Evolutionary conservation across 768 basidiomycete species (phyloP).

Genomic region (Agaricus sinodeliciosus): DNA sequence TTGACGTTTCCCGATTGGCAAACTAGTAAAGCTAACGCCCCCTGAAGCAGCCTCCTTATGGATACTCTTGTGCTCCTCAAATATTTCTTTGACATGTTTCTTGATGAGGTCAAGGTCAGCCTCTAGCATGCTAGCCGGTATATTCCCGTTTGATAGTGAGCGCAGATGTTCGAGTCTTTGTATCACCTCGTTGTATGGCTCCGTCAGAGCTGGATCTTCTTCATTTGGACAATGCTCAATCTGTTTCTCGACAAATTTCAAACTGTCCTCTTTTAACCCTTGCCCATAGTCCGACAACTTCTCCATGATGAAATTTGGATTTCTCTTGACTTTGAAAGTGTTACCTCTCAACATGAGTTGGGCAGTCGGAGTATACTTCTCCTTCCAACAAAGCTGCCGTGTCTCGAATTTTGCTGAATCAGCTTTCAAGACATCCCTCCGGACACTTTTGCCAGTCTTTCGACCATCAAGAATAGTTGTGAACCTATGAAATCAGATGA

Average conservation of each 20-base stretch:
- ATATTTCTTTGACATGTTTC: slow-evolving; percentile 33
- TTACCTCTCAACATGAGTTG: slow-evolving; percentile 17
- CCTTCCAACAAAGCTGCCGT: slow-evolving; percentile 26
- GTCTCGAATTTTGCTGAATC: slow-evolving; percentile 15
- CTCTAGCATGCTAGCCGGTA: background rate
- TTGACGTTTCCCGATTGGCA: slow-evolving; percentile 43
- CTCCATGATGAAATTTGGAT: slow-evolving; percentile 38
- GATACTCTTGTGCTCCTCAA: slow-evolving; percentile 19
- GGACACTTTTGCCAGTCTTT: slow-evolving; percentile 51
- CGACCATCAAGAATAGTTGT: slow-evolving; percentile 51
- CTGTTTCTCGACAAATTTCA: slow-evolving; percentile 20
- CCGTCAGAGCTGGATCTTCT: slow-evolving; percentile 24
- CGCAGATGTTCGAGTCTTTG: background rate
- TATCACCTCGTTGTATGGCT: slow-evolving; percentile 13
- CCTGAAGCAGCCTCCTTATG: background rate
- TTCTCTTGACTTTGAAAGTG: slow-evolving; percentile 18
- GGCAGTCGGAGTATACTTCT: slow-evolving; percentile 16
- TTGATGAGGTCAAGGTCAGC: slow-evolving; percentile 31
- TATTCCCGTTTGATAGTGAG: background rate
- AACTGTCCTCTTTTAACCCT: slow-evolving; percentile 15
- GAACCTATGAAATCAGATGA: slow-evolving; percentile 24
- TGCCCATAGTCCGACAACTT: slow-evolving; percentile 22
- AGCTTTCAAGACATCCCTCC: slow-evolving; percentile 20
- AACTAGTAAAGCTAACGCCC: slow-evolving; percentile 21
- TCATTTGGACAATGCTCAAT: slow-evolving; percentile 3